Conservation (phyloP, 768 basidiomycete species). For the Bullera alba region DNA sequence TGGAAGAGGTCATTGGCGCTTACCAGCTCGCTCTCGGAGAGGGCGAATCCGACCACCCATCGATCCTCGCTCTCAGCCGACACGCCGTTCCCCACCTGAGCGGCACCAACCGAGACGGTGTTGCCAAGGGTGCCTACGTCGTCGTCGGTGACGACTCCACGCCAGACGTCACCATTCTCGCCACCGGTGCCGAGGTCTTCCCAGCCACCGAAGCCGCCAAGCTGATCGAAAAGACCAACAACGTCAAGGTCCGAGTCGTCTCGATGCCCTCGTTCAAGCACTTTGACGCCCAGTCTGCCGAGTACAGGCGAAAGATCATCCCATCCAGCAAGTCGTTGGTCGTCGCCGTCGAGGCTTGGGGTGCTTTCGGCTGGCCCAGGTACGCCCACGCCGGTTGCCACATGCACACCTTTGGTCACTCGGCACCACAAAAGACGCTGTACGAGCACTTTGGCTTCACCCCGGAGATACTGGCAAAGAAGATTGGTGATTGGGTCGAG, state of each 20-base stretch:
- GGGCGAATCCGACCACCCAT: constrained; percentile 19
- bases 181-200: constrained; percentile 41
- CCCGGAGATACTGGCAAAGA: constrained; percentile 30
- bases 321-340: constrained; percentile 26
- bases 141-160: constrained; percentile 21
- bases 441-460: constrained; percentile 44
- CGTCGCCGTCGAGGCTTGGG: constrained; percentile 44
- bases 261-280: constrained; percentile 39
- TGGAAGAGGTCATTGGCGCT: constrained; percentile 40
- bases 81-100: constrained; percentile 38
- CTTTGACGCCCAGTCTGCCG: constrained; percentile 34
- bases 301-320: constrained; percentile 27
- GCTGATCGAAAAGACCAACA: constrained; percentile 7
- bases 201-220: constrained; percentile 38
- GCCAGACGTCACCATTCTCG: constrained; percentile 35
- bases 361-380: constrained; percentile 40
- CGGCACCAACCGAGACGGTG: constrained; percentile 30
- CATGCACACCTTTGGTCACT: constrained; percentile 44
- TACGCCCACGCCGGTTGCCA: constrained; percentile 43
- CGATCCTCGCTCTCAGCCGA: constrained; percentile 32
- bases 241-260: constrained; percentile 33
- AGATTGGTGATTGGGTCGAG: constrained; percentile 22
- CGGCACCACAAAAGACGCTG: constrained; percentile 34
- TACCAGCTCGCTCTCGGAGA: constrained; percentile 28
- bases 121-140: constrained; percentile 35